Percentiles rank a stretch among this genome's conserved stretches.
Evolutionary conservation across 495 filamentous ascomycete species (phyloP).

Genomic region (Entonaema liquescens): DNA sequence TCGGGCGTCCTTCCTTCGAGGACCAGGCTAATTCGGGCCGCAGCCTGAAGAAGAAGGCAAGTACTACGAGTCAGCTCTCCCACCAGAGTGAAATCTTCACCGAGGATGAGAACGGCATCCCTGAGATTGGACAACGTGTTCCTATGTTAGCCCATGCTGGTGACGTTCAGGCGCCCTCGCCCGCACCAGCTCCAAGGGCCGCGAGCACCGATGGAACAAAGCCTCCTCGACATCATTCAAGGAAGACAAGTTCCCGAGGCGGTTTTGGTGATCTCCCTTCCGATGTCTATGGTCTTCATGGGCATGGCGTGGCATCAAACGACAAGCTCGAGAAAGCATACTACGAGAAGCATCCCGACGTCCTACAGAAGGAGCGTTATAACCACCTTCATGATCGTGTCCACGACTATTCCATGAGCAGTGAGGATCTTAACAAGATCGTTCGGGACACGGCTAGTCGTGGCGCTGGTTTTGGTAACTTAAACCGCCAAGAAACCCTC

Average conservation of each 20-base stretch:
- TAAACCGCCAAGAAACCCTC: slow-evolving; percentile 47
- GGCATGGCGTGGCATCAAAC: slow-evolving; percentile 72
- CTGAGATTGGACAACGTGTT: slow-evolving; percentile 86
- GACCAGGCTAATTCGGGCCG: slow-evolving; percentile 49
- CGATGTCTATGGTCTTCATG: slow-evolving; percentile 86
- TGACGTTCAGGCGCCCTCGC: slow-evolving; percentile 95
- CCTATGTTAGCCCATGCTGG: slow-evolving; percentile 95
- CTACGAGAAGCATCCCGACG: slow-evolving; percentile 88
- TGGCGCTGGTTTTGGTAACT: slow-evolving; percentile 72
- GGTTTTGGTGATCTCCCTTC: slow-evolving; percentile 64
- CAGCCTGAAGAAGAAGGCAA: slow-evolving; percentile 70
- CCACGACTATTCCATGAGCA: slow-evolving; percentile 87
- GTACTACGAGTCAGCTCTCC: slow-evolving; percentile 63
- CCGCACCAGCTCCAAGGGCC: slow-evolving; percentile 70
- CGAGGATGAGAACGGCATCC: slow-evolving; percentile 84
- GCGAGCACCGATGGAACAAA: slow-evolving; percentile 63
- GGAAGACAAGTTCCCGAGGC: slow-evolving; percentile 58
- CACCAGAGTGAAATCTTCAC: slow-evolving; percentile 54
- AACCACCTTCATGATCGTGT: slow-evolving; percentile 65
- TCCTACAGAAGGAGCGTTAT: slow-evolving; percentile 71
- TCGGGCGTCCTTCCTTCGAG: slow-evolving; percentile 69
- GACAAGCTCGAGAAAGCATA: slow-evolving; percentile 87
- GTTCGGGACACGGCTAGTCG: slow-evolving; percentile 74
- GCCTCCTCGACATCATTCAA: slow-evolving; percentile 70
- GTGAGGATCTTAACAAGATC: slow-evolving; percentile 89